phyloP scores from a whole-genome alignment of 192 early-diverging fungal genomes.

The Podila horticola region DNA sequence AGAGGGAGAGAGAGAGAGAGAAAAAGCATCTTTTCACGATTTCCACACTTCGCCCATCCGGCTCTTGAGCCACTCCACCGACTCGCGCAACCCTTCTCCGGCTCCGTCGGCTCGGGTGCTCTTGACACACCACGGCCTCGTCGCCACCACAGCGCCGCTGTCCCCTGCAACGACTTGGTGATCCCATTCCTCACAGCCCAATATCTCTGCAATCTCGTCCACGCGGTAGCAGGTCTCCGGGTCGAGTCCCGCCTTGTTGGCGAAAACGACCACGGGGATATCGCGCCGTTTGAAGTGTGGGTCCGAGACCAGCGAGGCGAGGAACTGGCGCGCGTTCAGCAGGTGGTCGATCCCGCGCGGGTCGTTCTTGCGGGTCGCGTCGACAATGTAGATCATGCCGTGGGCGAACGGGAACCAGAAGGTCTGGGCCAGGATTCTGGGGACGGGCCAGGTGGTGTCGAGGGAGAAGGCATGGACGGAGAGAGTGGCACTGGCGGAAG shows the following conservation, averaged over 20 bases:
- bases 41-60: constrained; percentile 44
- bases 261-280: constrained; percentile 47
- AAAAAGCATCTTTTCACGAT: too few relatives aligned
- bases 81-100: constrained; percentile 38
- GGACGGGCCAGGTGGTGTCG: constrained; percentile 49
- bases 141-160: background rate
- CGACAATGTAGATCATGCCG: constrained; percentile 46
- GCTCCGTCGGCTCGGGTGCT: constrained; percentile 37
- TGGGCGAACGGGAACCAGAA: constrained; percentile 49
- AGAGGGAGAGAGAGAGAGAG: too few relatives aligned
- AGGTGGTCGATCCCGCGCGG: constrained; percentile 45
- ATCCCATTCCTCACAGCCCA: constrained; percentile 51
- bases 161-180: background rate
- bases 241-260: constrained; percentile 45
- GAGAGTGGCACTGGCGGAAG: constrained; percentile 23
- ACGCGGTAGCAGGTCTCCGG: constrained; percentile 44
- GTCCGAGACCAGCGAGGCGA: constrained; percentile 23
- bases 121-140: constrained; percentile 50
- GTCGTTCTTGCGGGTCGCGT: constrained; percentile 49
- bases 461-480: constrained; percentile 50
- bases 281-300: constrained; percentile 27
- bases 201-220: constrained; percentile 50
- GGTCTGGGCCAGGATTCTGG: constrained; percentile 31
- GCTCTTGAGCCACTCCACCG: constrained; percentile 49
- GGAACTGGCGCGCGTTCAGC: constrained; percentile 37